These are phyloP conservation scores for Backusella luteola DNA, from an alignment of 192 early-diverging fungal genomes.

Conservation along the genomic window DNA sequence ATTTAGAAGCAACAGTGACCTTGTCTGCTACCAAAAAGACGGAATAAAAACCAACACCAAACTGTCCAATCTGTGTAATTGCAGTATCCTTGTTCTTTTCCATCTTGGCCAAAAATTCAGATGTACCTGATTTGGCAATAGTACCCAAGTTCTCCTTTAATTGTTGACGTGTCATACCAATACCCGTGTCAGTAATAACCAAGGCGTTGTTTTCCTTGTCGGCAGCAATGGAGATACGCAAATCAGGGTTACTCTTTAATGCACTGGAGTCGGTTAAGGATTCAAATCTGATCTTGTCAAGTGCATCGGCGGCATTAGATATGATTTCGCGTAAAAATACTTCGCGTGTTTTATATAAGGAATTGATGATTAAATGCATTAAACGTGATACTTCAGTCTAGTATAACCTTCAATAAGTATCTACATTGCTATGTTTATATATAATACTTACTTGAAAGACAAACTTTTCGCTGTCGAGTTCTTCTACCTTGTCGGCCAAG, in stretches of 20 bases:
- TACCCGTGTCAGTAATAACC: slow-evolving; percentile 88
- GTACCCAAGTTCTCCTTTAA: slow-evolving; percentile 93
- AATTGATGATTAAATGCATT: slow-evolving; percentile 95
- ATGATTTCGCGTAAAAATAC: slow-evolving; percentile 97
- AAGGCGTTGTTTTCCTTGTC: slow-evolving; percentile 74
- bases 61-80: slow-evolving; percentile 90
- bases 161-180: slow-evolving; percentile 93
- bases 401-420: neutral
- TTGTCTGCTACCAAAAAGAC: slow-evolving; percentile 95
- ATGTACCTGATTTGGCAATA: slow-evolving; percentile 97
- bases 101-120: slow-evolving; percentile 80
- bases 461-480: slow-evolving; percentile 31
- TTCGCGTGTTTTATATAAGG: slow-evolving; percentile 92
- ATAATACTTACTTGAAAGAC: slow-evolving; percentile 29
- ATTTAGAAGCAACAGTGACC: slow-evolving; percentile 89
- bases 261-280: slow-evolving; percentile 69
- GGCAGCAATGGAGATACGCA: slow-evolving; percentile 82
- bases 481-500: slow-evolving; percentile 13
- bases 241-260: slow-evolving; percentile 57
- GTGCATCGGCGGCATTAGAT: slow-evolving; percentile 94
- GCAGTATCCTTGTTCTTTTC: slow-evolving; percentile 77
- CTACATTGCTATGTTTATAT: neutral
- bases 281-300: slow-evolving; percentile 90
- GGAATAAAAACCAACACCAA: slow-evolving; percentile 99
- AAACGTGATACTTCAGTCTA: slow-evolving; percentile 89